Conservation (phyloP, 2,329 filamentous ascomycete species). For the Ciborinia camelliae region DNA sequence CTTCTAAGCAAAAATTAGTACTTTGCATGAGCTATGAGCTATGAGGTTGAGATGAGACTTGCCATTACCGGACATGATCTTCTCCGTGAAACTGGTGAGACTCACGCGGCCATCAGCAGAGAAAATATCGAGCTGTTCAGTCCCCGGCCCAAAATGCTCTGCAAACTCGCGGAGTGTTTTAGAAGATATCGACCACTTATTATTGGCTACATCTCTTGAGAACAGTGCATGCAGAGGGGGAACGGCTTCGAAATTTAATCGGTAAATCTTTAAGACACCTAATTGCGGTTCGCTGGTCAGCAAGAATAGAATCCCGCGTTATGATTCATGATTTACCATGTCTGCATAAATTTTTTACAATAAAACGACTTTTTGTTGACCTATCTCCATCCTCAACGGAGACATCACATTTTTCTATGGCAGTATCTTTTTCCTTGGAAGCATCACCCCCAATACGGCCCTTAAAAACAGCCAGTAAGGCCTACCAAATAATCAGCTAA, state of each 20-base stretch:
- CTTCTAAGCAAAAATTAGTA: conserved; percentile 48
- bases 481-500: conserved; percentile 41
- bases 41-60: conserved; percentile 22
- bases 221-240: conserved; percentile 77
- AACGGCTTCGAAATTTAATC: conserved; percentile 69
- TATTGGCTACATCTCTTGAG: conserved; percentile 60
- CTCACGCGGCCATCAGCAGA: conserved; percentile 66
- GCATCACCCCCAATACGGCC: conserved; percentile 57
- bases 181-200: conserved; percentile 71
- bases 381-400: conserved; percentile 68
- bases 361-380: conserved; percentile 65
- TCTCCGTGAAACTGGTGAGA: conserved; percentile 80
- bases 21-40: conserved; percentile 25
- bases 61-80: conserved; percentile 66
- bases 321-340: conserved; percentile 52
- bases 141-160: conserved; percentile 76
- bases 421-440: conserved; percentile 61
- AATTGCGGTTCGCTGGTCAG: conserved; percentile 8
- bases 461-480: conserved; percentile 71
- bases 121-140: conserved; percentile 77
- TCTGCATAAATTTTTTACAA: conserved; percentile 69
- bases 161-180: conserved; percentile 69
- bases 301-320: background rate
- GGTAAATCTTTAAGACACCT: conserved; percentile 75
- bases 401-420: conserved; percentile 72